phyloP scores from a whole-genome alignment of 2,329 filamentous ascomycete genomes.

The Trichoderma pleuroti region DNA sequence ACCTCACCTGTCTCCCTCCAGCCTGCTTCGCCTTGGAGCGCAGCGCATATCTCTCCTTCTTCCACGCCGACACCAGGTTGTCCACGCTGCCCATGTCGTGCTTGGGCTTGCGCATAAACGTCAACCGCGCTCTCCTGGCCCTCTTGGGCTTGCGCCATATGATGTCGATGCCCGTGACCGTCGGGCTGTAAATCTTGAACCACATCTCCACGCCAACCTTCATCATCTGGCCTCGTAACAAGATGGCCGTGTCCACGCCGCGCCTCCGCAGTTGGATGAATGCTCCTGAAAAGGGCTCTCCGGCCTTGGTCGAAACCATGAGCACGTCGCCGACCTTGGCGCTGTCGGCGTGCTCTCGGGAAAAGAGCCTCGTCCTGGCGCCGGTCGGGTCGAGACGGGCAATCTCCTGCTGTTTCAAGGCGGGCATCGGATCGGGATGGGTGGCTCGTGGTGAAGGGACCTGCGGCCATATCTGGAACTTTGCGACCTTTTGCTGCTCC shows the following conservation, averaged over 20 bases:
- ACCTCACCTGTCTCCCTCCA: slow-evolving; percentile 24
- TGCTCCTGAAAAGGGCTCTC: slow-evolving; percentile 86
- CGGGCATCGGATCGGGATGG: slow-evolving; percentile 64
- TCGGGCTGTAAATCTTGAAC: slow-evolving; percentile 91
- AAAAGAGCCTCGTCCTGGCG: slow-evolving; percentile 77
- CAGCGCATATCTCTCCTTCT: slow-evolving; percentile 43
- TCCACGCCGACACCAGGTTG: slow-evolving; percentile 61
- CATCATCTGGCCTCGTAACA: slow-evolving; percentile 82
- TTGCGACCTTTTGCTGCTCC: slow-evolving; percentile 35
- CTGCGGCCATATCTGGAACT: slow-evolving; percentile 54
- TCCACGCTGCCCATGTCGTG: slow-evolving; percentile 87
- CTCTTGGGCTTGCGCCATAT: slow-evolving; percentile 83
- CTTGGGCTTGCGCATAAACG: slow-evolving; percentile 83
- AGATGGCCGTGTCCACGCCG: slow-evolving; percentile 84
- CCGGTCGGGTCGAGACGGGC: slow-evolving; percentile 77
- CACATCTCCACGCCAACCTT: slow-evolving; percentile 93
- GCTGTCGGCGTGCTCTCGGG: slow-evolving; percentile 69
- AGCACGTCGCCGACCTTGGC: slow-evolving; percentile 86
- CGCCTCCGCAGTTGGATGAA: slow-evolving; percentile 81
- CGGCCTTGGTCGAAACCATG: slow-evolving; percentile 74
- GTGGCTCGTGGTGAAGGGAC: slow-evolving; percentile 52
- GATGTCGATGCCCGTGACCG: slow-evolving; percentile 87
- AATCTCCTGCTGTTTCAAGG: slow-evolving; percentile 67
- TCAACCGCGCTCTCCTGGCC: slow-evolving; percentile 80
- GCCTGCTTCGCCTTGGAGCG: slow-evolving; percentile 34